Base-by-base conservation (phyloP, 202 grass and related monocot species). In the Carex arenaria region DNA sequence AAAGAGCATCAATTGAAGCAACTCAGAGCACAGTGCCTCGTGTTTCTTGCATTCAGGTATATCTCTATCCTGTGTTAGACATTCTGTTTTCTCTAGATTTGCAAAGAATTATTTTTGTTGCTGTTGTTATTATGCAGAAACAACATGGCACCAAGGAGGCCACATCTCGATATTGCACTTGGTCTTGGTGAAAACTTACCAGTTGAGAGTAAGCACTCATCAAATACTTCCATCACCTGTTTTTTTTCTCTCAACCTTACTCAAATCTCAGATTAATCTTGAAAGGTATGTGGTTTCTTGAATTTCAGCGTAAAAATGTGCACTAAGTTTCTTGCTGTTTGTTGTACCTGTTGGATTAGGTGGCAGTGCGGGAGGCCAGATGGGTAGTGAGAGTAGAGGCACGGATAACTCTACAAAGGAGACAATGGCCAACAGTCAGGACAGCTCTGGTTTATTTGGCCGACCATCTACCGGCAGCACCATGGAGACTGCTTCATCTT, bases 1-100 rank as follows among this genome's bases (percentile, higher is more conserved):
- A 96, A 92, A 93, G 96, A 99, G 68, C 96, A 96, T 31, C 96
- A 99, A 87, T 75, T 99, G 84, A 99, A 99, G 86, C 96, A 99
- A 82, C 96, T 99, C 85, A 92, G 96, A 90, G 96, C 96, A 51
- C 96, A 99, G 83, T 99, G 96, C 81, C 91, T 99, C 79, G 93
- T 99, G 79, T 99, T 99, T 93, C 93, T 99, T 96, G 93, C 96
- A 84, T 99, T 99, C 81, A 96, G 96, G 96, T 89, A 40, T 76
- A 60, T 63, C 82, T 73, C 47, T 86, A 80, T 74, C 3, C 26
- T 79, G 15, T 85, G 28, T 63, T 68, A 14, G 87, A 54, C 1
- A 9, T 34, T 80, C 17, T 82, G 56, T n/a, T 84, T 67, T 26
- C 40, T 83, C 57, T 42, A 69, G 26, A 36, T 40, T 62, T 64